Evolutionary conservation across 305 asterid species (phyloP), one percentile per base, ranked within the genome.

Genomic region (Striga hermonthica): DNA sequence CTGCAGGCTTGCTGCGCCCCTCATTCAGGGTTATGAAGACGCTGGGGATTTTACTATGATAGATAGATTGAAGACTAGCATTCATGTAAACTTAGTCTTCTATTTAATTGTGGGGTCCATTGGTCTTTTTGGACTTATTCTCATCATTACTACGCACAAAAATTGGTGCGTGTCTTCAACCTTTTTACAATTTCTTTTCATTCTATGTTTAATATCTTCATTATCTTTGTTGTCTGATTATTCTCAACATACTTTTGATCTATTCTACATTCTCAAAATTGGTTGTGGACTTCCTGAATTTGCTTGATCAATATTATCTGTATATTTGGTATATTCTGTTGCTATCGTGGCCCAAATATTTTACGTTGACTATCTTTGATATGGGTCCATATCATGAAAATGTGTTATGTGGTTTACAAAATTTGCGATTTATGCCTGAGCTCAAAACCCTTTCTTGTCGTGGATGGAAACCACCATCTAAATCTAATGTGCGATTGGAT

Each of bases 1-100:
- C 48, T 68, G 84, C 90, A 93, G 99, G 99, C 87, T 90, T 69
- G 95, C 78, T 65, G 99, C 83, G 77, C 99, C 99, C 72, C 96
- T 93, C 71, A 78, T 93, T 74, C 99, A 93, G 82, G 99, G 97
- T 76, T 93, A 83, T 72, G 97, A 93, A 86, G 99, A 93, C 78
- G 96, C 99, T 68, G 99, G 97, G 35, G 97, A 93, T 75, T 93
- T 90, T 76, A 86, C 95, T 10, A 72, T 90, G 82, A 72, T 79
- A 65, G 97, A 93, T 80, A 84, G 96, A 82, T 74, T 93, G 82
- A 93, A 82, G 90, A 90, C 99, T 66, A 93, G 99, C 82, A 64
- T 93, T 65, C 99, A 76, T 78, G 95, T 86, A 69, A 93, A 93
- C 86, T 77, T 93, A 81, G 80, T 93, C 75, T 93, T 93, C 84